Evolutionary conservation across 2,329 filamentous ascomycete genomes (phyloP).

Genomic region (Colletotrichum endophyticum): DNA sequence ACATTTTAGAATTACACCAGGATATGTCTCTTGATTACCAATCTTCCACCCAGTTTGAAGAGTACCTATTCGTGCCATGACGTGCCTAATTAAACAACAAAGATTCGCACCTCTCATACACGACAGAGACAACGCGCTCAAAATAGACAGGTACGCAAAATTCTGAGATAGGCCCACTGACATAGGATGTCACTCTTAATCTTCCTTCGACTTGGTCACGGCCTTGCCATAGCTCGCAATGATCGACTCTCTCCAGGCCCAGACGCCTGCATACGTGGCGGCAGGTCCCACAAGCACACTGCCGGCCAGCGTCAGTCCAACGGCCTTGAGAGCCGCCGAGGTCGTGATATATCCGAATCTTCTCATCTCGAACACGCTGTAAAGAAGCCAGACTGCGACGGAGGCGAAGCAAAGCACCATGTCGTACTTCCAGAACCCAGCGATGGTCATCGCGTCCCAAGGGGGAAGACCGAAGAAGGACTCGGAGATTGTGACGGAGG

Average conservation of each 20-base stretch:
- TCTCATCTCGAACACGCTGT: slow-evolving; percentile 26
- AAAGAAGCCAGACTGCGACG: slow-evolving; percentile 14
- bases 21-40: not conserved
- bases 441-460: not conserved
- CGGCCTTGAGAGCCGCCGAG: not conserved
- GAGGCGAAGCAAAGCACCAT: not conserved
- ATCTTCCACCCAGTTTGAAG: not conserved
- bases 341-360: slow-evolving; percentile 25
- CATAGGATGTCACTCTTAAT: not conserved
- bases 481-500: not conserved
- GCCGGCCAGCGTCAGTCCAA: not conserved
- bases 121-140: not conserved
- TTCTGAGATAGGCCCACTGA: not conserved
- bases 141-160: accelerated
- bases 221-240: not conserved
- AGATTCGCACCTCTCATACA: not conserved
- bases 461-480: not conserved
- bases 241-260: slow-evolving; percentile 26
- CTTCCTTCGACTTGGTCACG: not conserved
- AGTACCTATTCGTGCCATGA: not conserved
- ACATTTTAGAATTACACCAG: not conserved
- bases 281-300: slow-evolving; percentile 24
- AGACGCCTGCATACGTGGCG: slow-evolving; percentile 26
- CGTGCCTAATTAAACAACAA: not conserved
- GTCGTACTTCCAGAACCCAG: slow-evolving; percentile 1